Evolutionary conservation across 805 yeast genomes (phyloP).

Genomic region (Saccharomyces jurei): DNA sequence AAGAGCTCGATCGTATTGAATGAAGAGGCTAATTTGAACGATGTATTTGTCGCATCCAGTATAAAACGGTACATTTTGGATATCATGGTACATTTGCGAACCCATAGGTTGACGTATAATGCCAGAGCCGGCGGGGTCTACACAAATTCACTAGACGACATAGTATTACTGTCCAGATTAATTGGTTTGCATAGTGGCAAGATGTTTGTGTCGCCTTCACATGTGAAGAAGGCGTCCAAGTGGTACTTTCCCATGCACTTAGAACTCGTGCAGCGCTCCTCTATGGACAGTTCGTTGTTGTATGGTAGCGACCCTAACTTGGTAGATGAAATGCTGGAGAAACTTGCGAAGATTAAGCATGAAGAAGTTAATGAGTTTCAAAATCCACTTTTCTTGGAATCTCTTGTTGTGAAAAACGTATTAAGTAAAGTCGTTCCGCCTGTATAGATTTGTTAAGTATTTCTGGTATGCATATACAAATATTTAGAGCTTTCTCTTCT

Average conservation of each 20-base stretch:
- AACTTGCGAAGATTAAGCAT: conserved; percentile 14
- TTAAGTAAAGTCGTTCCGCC: conserved; percentile 42
- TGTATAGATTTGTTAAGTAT: conserved; percentile 2
- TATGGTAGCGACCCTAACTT: conserved; percentile 26
- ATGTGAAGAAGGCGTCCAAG: conserved; percentile 41
- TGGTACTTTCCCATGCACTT: conserved; percentile 44
- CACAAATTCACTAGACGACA: conserved; percentile 39
- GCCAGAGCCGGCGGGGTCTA: conserved; percentile 41
- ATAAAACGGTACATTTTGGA: conserved; percentile 46
- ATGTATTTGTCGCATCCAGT: neutral
- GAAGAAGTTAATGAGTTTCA: conserved; percentile 12
- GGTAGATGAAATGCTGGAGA: conserved; percentile 20
- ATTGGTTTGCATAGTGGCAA: conserved; percentile 34
- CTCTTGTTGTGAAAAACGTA: conserved; percentile 45
- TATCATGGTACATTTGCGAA: conserved; percentile 45
- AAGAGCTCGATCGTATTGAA: neutral
- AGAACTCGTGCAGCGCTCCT: conserved; percentile 38
- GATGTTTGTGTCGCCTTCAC: conserved; percentile 42
- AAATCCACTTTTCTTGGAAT: conserved; percentile 29
- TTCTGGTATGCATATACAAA: neutral
- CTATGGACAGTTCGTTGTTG: conserved; percentile 23
- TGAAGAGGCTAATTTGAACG: neutral
- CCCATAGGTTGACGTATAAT: conserved; percentile 43
- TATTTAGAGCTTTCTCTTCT: neutral
- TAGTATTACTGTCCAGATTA: conserved; percentile 35